Conservation (phyloP, 768 basidiomycete species). For the Porphyrellus cyaneotinctus region DNA sequence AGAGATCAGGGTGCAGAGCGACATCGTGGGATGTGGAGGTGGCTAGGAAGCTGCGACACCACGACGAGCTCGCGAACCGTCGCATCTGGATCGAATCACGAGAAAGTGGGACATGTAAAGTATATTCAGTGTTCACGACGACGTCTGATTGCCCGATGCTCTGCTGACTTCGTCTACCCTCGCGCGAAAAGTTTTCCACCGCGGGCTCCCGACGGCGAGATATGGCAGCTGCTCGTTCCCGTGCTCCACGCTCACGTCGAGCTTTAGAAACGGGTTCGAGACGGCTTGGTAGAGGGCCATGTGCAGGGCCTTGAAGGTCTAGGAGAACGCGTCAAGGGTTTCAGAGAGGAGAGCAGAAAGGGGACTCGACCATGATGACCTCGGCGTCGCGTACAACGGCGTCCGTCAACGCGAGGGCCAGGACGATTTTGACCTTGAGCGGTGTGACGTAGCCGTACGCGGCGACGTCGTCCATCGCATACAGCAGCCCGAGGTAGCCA, state of each 20-base stretch:
- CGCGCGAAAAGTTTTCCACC: slow-evolving; percentile 66
- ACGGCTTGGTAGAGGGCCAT: slow-evolving; percentile 81
- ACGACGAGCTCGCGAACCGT: slow-evolving; percentile 27
- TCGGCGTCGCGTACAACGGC: slow-evolving; percentile 78
- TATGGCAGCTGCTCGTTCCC: slow-evolving; percentile 50
- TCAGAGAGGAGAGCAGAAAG: neutral
- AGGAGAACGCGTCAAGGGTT: neutral
- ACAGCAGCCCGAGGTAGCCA: slow-evolving; percentile 81
- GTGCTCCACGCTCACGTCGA: slow-evolving; percentile 48
- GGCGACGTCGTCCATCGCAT: slow-evolving; percentile 89
- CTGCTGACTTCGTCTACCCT: slow-evolving; percentile 74
- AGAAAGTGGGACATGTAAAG: neutral
- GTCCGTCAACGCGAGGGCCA: slow-evolving; percentile 77
- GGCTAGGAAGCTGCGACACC: slow-evolving; percentile 25
- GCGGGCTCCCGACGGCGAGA: slow-evolving; percentile 55
- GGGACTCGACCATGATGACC: slow-evolving; percentile 57
- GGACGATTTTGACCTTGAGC: slow-evolving; percentile 80
- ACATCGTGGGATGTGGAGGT: slow-evolving; percentile 18
- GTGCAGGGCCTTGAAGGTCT: slow-evolving; percentile 89
- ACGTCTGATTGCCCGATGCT: slow-evolving; percentile 45
- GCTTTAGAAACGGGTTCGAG: slow-evolving; percentile 81
- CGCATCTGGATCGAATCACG: neutral
- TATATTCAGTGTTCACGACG: slow-evolving; percentile 11
- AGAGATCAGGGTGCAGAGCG: slow-evolving; percentile 8
- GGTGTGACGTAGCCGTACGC: slow-evolving; percentile 92